Percentiles rank a stretch among this genome's conserved stretches.
Evolutionary conservation across 176 grass and related monocot genomes (phyloP).

Genomic region (Olyra latifolia): DNA sequence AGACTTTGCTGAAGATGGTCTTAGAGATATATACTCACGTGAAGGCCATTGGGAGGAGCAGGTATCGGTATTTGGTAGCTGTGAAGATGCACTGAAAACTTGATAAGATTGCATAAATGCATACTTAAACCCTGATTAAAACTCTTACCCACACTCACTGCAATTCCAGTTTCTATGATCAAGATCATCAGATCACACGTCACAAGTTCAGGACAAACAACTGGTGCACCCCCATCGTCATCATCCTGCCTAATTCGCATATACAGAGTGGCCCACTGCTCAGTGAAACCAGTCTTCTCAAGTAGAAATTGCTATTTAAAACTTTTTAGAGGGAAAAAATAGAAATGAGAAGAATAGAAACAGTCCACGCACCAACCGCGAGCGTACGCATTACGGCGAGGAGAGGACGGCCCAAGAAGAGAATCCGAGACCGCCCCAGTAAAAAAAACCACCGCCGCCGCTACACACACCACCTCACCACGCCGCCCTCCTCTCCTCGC

Average conservation of each 20-base stretch:
- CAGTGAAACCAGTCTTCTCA: not conserved
- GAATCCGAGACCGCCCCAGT: constrained; percentile 31
- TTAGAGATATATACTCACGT: too few relatives aligned
- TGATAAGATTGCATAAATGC: not conserved
- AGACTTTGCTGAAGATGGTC: too few relatives aligned
- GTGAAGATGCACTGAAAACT: not conserved
- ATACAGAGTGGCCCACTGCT: too few relatives aligned
- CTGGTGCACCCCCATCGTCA: not conserved
- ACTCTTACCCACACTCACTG: not conserved
- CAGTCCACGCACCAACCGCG: not conserved
- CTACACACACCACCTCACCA: not conserved
- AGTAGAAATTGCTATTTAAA: not conserved
- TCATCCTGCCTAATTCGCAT: too few relatives aligned
- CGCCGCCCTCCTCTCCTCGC: not conserved
- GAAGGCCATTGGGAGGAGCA: not conserved
- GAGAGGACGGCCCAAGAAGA: not conserved
- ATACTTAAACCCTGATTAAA: not conserved
- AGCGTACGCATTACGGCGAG: not conserved
- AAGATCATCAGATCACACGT: not conserved
- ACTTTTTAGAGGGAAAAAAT: not conserved
- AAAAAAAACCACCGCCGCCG: constrained; percentile 25
- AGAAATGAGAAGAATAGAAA: not conserved
- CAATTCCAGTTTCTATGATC: not conserved
- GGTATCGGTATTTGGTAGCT: too few relatives aligned
- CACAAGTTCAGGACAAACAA: not conserved